A percentile compares a stretch with the other conserved stretches of the same genome.
Evolutionary conservation across 805 yeast genomes (phyloP).

Genomic region (Candida ipomoeae): DNA sequence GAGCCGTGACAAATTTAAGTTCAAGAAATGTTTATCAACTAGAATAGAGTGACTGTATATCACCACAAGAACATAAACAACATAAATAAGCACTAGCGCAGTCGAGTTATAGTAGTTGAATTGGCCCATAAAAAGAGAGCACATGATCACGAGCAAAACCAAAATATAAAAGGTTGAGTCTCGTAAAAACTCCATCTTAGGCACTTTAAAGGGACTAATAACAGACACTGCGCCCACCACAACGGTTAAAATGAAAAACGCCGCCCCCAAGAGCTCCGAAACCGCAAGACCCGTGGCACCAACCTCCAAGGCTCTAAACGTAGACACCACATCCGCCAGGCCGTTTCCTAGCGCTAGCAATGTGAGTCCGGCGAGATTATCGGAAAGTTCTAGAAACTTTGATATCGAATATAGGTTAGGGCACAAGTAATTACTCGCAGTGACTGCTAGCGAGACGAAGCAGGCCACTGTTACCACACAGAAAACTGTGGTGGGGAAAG

Average conservation of each 20-base stretch:
- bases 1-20: constrained; percentile 10
- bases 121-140: constrained; percentile 51
- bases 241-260: constrained; percentile 73
- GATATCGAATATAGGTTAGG: constrained; percentile 74
- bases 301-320: constrained; percentile 73
- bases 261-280: constrained; percentile 90
- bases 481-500: constrained; percentile 17
- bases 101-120: constrained; percentile 55
- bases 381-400: constrained; percentile 56
- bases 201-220: constrained; percentile 58
- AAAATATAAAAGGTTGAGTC: constrained; percentile 58
- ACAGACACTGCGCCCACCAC: constrained; percentile 78
- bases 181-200: constrained; percentile 47
- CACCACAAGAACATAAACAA: constrained; percentile 52
- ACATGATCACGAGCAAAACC: constrained; percentile 47
- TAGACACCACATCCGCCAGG: constrained; percentile 82
- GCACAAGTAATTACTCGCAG: constrained; percentile 79
- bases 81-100: constrained; percentile 53
- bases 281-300: constrained; percentile 76
- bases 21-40: constrained; percentile 4
- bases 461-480: constrained; percentile 33
- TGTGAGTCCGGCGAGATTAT: constrained; percentile 80
- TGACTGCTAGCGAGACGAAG: constrained; percentile 64
- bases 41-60: constrained; percentile 20
- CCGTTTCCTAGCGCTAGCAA: constrained; percentile 90